Conservation (phyloP, 2,329 filamentous ascomycete genomes). For the Cercospora sp. region DNA sequence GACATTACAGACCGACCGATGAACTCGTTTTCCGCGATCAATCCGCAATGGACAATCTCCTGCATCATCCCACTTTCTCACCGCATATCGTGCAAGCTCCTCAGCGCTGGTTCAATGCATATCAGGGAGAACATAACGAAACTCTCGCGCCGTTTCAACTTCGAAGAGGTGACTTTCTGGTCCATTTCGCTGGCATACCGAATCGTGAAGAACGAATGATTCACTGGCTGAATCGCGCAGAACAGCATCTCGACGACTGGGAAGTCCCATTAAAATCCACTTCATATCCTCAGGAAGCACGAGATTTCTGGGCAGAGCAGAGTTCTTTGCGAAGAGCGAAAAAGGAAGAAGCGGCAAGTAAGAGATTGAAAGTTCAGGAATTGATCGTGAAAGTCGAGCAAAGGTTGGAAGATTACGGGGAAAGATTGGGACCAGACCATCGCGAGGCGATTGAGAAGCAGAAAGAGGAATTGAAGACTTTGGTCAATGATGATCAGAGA, state of each 20-base stretch:
- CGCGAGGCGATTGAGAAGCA: constrained; percentile 34
- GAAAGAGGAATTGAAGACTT: constrained; percentile 32
- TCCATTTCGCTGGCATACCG: constrained; percentile 46
- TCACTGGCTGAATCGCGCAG: constrained; percentile 43
- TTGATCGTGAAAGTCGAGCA: constrained; percentile 32
- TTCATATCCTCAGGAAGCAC: constrained; percentile 41
- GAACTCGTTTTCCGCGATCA: constrained; percentile 45
- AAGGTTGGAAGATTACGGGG: constrained; percentile 33
- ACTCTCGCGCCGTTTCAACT: constrained; percentile 42
- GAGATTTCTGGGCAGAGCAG: constrained; percentile 42
- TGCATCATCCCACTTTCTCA: constrained; percentile 40
- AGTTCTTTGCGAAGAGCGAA: constrained; percentile 30
- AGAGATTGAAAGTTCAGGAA: constrained; percentile 30
- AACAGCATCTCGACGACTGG: constrained; percentile 44
- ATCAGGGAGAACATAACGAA: constrained; percentile 44
- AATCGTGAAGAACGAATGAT: constrained; percentile 41
- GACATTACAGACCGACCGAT: constrained; percentile 42
- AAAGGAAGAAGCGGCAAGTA: constrained; percentile 27
- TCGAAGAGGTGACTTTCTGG: constrained; percentile 45
- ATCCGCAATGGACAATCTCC: constrained; percentile 44
- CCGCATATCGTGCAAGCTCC: constrained; percentile 41
- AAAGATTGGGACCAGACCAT: constrained; percentile 32
- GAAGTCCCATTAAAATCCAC: constrained; percentile 43
- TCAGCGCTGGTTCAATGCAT: constrained; percentile 50
- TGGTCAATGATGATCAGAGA: constrained; percentile 28